Conservation (phyloP, 1,284 basidiomycete species). For the Thecaphora frezii region DNA sequence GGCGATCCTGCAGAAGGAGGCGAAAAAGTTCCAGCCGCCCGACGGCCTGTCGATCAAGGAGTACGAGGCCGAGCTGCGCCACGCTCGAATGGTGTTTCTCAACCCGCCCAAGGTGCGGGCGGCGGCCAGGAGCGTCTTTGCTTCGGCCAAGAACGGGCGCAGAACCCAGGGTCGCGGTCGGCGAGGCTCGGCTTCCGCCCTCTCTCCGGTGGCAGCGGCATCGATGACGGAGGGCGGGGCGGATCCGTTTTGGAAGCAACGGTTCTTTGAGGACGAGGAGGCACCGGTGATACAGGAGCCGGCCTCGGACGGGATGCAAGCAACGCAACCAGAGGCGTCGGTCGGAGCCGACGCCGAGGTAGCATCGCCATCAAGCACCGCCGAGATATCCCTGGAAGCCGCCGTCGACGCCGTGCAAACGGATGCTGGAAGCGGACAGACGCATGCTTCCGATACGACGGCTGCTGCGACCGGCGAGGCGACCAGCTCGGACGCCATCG, state of each 20-base stretch:
- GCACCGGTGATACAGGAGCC: background rate
- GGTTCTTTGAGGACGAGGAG: background rate
- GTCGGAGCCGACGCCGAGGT: background rate
- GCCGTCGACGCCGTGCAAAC: too few relatives aligned
- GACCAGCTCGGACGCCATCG: too few relatives aligned
- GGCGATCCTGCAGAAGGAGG: conserved; percentile 20
- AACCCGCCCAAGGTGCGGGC: conserved; percentile 39
- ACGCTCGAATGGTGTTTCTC: conserved; percentile 44
- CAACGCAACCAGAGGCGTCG: background rate
- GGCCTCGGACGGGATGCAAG: background rate
- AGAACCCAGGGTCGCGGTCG: background rate
- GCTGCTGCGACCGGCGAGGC: too few relatives aligned
- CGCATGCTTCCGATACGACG: too few relatives aligned
- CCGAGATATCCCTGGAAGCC: too few relatives aligned
- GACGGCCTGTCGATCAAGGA: conserved; percentile 34
- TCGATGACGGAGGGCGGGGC: conserved; percentile 2
- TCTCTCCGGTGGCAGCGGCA: conserved; percentile 5
- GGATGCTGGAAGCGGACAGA: too few relatives aligned
- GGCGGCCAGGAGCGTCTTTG: conserved; percentile 17
- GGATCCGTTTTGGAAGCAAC: background rate
- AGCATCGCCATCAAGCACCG: background rate
- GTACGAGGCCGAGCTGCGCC: conserved; percentile 43
- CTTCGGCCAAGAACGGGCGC: background rate
- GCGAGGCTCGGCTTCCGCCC: too few relatives aligned
- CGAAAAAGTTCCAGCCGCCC: conserved; percentile 37